Base-by-base conservation (phyloP, 2,329 filamentous ascomycete genomes). In the Reticulascus tulasneorum region DNA sequence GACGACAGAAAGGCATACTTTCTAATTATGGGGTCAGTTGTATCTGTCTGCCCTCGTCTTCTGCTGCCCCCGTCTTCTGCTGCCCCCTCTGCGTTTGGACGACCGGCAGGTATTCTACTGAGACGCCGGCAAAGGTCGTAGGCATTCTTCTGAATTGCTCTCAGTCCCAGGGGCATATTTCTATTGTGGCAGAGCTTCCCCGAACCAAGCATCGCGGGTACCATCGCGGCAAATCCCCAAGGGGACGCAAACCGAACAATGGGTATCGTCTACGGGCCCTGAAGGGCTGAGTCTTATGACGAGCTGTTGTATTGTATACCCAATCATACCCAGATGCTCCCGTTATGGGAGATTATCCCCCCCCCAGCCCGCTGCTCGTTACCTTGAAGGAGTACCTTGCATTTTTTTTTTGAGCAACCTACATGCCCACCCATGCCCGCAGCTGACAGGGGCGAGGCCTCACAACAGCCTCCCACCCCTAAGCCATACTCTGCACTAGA, bases 391-490 rank as follows among this genome's bases (percentile, higher is more conserved):
- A 47, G 44, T 49, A 48, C 48, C 48, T 49, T 49, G 48, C 48
- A 49, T 46, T 38, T 42, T 27, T n/a, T n/a, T n/a, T 32, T 16
- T 22, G 21, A 42, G 27, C 31, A 24, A 38, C 39, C 33, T 40
- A 22, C 37, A 28, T 40, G 37, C 29, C 37, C 36, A 44, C 42
- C 49, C 49, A 28, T 47, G 48, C 40, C 25, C 35, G 38, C 50
- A 50, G 50, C 50, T 51, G 48, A 49, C 51, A 51, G 42, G 47
- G 47, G 44, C 38, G 40, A 42, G 40, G 37, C 40, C 42, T 45
- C 45, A 49, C 40, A 46, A 48, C 47, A 47, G 47, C 46, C 44
- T 50, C 48, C 44, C n/a, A n/a, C n/a, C n/a, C n/a, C n/a, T n/a
- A n/a, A n/a, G n/a, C n/a, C n/a, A n/a, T n/a, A n/a, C n/a, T n/a